These are phyloP conservation scores for Fraxinus dipetala DNA, from an alignment of 305 asterid genomes.

Conservation along the genomic window DNA sequence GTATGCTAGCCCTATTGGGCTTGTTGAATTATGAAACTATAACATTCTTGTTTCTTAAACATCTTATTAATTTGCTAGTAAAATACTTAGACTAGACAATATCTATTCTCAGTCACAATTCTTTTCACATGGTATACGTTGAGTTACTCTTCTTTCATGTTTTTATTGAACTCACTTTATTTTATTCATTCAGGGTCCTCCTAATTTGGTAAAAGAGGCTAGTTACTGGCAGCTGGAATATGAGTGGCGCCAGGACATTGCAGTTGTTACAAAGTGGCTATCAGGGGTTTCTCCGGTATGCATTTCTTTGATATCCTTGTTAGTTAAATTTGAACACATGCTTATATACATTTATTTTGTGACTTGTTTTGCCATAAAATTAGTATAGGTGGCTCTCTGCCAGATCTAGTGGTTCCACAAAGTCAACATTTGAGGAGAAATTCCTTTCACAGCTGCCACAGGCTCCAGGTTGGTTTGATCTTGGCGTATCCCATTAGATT, in stretches of 20 bases:
- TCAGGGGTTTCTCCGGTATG: constrained; percentile 98
- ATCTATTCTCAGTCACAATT: constrained; percentile 9
- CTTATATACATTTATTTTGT: constrained; percentile 15
- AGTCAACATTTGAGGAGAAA: constrained; percentile 88
- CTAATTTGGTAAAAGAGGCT: constrained; percentile 84
- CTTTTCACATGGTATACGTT: background rate
- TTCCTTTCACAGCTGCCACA: constrained; percentile 88
- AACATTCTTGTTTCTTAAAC: constrained; percentile 16
- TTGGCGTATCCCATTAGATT: constrained; percentile 11
- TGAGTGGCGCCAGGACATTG: constrained; percentile 99
- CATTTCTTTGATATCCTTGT: constrained; percentile 25
- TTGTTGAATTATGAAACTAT: constrained; percentile 12
- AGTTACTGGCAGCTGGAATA: constrained; percentile 96
- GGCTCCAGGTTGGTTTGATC: constrained; percentile 64
- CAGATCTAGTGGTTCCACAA: constrained; percentile 63
- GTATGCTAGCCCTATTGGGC: constrained; percentile 42
- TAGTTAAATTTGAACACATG: constrained; percentile 10
- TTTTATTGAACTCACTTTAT: constrained; percentile 23
- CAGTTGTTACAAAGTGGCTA: constrained; percentile 95
- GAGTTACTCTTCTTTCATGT: constrained; percentile 8
- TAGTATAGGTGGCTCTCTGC: constrained; percentile 99
- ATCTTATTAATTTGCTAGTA: background rate
- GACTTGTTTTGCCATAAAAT: constrained; percentile 41
- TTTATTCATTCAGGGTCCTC: constrained; percentile 62
- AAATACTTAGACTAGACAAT: constrained; percentile 17